Evolutionary conservation across 1,284 basidiomycete genomes (phyloP).

Genomic region (Cystobasidium pallidum): DNA sequence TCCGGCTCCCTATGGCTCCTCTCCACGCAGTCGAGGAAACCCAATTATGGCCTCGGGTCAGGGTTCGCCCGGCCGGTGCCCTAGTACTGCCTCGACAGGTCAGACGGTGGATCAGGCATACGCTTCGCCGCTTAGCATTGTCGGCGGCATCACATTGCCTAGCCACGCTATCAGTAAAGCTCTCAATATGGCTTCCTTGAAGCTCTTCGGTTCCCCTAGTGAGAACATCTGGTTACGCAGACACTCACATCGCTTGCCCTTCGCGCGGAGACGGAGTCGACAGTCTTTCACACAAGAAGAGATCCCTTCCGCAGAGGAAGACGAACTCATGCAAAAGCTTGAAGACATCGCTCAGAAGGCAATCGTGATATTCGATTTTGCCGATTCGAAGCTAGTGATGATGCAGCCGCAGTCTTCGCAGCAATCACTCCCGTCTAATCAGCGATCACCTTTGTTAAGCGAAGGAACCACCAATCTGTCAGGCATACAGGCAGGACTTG

Average conservation of each 20-base stretch:
- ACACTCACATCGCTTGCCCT: slow-evolving; percentile 47
- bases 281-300: slow-evolving; percentile 54
- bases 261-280: slow-evolving; percentile 46
- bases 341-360: slow-evolving; percentile 96
- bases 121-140: slow-evolving; percentile 51
- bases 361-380: slow-evolving; percentile 87
- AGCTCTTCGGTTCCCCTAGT: slow-evolving; percentile 71
- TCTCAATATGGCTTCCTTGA: slow-evolving; percentile 84
- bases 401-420: slow-evolving; percentile 47
- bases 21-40: slow-evolving; percentile 13
- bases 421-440: slow-evolving; percentile 47
- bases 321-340: slow-evolving; percentile 71
- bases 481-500: slow-evolving; percentile 45
- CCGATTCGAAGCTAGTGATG: slow-evolving; percentile 85
- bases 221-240: slow-evolving; percentile 56
- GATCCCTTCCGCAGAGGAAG: slow-evolving; percentile 74
- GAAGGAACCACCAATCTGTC: slow-evolving; percentile 1
- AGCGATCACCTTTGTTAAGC: slow-evolving; percentile 44
- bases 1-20: slow-evolving; percentile 23
- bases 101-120: slow-evolving; percentile 45
- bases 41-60: not conserved
- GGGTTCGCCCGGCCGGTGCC: slow-evolving; percentile 22
- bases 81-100: not conserved
- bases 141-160: slow-evolving; percentile 45
- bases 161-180: slow-evolving; percentile 67